These are phyloP conservation scores for Cyberlindnera americana DNA, from an alignment of 805 yeast species.

Conservation along the genomic window DNA sequence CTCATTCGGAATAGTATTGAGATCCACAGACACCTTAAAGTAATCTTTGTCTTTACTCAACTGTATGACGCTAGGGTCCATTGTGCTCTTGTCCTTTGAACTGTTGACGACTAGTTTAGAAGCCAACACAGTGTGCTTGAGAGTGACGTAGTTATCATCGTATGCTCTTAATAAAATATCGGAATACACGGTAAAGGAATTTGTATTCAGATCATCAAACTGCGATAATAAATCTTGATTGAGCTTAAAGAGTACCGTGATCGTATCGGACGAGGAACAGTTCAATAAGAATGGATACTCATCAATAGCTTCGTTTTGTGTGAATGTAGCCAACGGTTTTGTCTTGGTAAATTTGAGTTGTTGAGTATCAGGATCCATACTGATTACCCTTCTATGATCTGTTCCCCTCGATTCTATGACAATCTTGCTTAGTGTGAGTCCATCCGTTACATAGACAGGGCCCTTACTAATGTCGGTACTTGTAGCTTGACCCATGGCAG, in stretches of 20 bases:
- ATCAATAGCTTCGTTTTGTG: conserved; percentile 8
- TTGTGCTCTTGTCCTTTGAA: conserved; percentile 3
- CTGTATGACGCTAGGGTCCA: conserved; percentile 15
- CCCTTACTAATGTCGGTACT: conserved; percentile 4
- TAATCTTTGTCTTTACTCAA: conserved; percentile 3
- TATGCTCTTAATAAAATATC: conserved; percentile 2
- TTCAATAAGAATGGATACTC: conserved; percentile 12
- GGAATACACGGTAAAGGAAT: background rate
- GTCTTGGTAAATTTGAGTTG: conserved; percentile 3
- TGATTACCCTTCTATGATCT: conserved; percentile 1
- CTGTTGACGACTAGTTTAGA: conserved; percentile 8
- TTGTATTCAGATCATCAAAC: background rate
- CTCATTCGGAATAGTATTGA: background rate
- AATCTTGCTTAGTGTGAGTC: conserved; percentile 3
- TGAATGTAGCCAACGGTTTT: conserved; percentile 12
- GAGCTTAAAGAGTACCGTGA: conserved; percentile 6
- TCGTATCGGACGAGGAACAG: conserved; percentile 8
- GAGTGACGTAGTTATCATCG: conserved; percentile 4
- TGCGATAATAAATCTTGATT: background rate
- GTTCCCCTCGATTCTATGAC: conserved; percentile 1
- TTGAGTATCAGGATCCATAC: background rate
- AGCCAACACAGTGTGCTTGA: conserved; percentile 4
- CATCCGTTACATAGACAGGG: conserved; percentile 3
- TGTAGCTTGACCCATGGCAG: conserved; percentile 10
- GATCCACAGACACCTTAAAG: conserved; percentile 3